phyloP scores from a whole-genome alignment of 2,329 filamentous ascomycete genomes.

The Colletotrichum sp. region DNA sequence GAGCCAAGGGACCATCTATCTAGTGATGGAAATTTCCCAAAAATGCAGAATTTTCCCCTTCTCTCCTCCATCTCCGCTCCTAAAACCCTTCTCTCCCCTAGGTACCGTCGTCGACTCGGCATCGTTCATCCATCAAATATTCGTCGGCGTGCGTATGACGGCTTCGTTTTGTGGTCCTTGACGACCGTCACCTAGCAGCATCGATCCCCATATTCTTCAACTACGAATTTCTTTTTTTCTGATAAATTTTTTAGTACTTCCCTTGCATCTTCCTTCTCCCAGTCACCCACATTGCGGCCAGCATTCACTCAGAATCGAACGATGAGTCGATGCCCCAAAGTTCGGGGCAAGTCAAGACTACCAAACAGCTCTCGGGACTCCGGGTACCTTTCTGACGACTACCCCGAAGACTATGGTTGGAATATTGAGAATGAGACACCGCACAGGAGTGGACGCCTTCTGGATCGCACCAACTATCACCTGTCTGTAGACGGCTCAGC shows the following conservation, averaged over 20 bases:
- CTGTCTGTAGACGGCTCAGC: constrained; percentile 14
- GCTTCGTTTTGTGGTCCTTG: neutral
- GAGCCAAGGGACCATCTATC: neutral
- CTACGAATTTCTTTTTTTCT: neutral
- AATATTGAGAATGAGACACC: neutral
- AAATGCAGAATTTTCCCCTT: neutral
- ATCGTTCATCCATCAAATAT: neutral
- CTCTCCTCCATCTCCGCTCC: neutral
- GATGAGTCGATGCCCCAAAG: neutral
- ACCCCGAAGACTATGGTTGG: neutral
- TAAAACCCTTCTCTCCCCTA: neutral
- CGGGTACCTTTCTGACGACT: neutral
- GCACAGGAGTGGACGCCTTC: neutral
- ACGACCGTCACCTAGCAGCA: neutral
- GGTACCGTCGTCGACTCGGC: neutral
- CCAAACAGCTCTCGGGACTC: neutral
- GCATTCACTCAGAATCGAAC: neutral
- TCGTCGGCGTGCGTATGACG: neutral
- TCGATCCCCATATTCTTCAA: neutral
- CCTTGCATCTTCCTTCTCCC: neutral
- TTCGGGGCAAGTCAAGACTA: neutral
- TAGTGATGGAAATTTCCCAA: neutral
- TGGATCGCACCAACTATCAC: neutral
- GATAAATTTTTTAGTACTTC: neutral
- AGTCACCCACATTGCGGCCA: too few species aligned